Evolutionary conservation across 768 basidiomycete species (phyloP), one percentile per base, ranked within the genome.

Genomic region (Pluteus cervinus): DNA sequence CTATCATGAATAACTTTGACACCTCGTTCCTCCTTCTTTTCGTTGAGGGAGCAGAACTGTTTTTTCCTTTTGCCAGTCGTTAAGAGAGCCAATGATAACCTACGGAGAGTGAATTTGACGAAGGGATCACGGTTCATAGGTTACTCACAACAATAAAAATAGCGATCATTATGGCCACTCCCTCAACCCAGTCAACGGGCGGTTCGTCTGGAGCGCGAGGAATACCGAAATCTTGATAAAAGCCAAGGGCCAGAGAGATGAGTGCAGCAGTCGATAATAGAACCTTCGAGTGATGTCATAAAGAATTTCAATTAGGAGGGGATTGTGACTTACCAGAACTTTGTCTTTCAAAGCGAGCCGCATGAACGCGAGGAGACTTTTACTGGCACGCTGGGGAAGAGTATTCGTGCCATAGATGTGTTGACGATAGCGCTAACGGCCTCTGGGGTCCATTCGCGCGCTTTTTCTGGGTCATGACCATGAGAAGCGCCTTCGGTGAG

Each of bases 21-120:
- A 4, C 73, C 77, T 18, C 96, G 86, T 48, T 94, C 96, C 40
- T 98, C 94, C 61, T 94, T 94, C 62, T 93, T 86, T 49, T 86
- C 87, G 53, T 97, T 98, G 28, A 99, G 74, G 14, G 68, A 70
- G 51, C 83, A 79, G 68, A 99, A 99, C 61, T 98, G 96, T 2
- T 81, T 81, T n/a, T 59, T 99, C 96, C 61, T 98, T 98, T 61
- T 97, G 92, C 85, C 88, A 99, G 60, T 99, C 96, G 52, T 97
- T 98, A 29, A 97, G 48, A 10, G 92, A 91, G 21, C 94, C 94
- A 40, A 99, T 93, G 29, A 90, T 50, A 40, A 89, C 82, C 83
- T 86, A 43, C 24, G n/a, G 24, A 32, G 31, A 21, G 11, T 48
- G 33, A 33, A 24, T 32, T 10, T 29, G 64, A n/a, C n/a, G n/a